Base-by-base conservation (phyloP, 805 yeast genomes). In the Teunomyces pallodes region DNA sequence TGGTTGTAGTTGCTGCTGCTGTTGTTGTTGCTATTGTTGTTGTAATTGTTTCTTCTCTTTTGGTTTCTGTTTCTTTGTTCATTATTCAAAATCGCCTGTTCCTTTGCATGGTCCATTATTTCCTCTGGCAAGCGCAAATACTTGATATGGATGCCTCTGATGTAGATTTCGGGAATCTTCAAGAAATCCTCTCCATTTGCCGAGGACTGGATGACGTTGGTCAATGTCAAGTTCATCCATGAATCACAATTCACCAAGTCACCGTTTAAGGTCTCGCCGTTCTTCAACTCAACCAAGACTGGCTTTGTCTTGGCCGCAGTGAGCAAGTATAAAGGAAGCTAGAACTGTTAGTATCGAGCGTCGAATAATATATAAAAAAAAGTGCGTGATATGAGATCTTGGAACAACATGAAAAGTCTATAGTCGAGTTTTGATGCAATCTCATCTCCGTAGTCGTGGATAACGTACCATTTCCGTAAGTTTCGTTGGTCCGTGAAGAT, bases 171-270 rank as follows among this genome's bases (percentile, higher is more conserved):
- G 3, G 83, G 81, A 41, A 86, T 67, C 60, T 84, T 83, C 46
- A 77, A 65, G 64, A 80, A 87, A 46, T 73, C 74, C 54, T 79
- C 83, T 33, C 87, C 92, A 55, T 76, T 61, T 36, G 81, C 72
- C 57, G 81, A 81, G 12, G 84, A 78, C 61, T 84, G 87, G 42
- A 83, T 80, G 12, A 86, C 97, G 53, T 90, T 84, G 30, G 76
- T 76, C 46, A 94, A 75, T 1, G 96, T 87, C 54, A 94, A 75
- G 66, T 94, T 94, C 99, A 94, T 94, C 90, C 95, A 88, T 35
- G 89, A 84, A 65, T 94, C 99, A 58, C 96, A 90, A 61, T 88
- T 87, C 47, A 82, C 81, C 50, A 94, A 74, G 48, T 79, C 80
- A 44, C 99, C 99, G 60, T 86, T 86, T 43, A 91, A 75, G 8